Evolutionary conservation across 192 early-diverging fungal species (phyloP).

Genomic region (Phlyctochytrium planicorne): DNA sequence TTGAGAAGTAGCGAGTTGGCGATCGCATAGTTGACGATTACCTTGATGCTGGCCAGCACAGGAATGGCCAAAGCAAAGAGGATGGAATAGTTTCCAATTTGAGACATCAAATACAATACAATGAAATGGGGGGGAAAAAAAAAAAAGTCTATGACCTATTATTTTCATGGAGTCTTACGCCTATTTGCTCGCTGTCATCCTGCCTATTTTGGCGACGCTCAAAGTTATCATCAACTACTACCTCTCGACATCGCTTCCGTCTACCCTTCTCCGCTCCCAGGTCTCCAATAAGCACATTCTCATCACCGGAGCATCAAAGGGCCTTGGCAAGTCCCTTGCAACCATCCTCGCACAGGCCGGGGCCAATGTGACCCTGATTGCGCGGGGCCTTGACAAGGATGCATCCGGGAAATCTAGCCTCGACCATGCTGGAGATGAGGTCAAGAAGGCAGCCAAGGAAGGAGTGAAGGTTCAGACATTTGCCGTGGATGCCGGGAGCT

Average conservation of each 20-base stretch:
- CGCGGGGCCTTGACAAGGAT: conserved; percentile 35
- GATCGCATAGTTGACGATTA: conserved; percentile 19
- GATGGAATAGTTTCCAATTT: conserved; percentile 7
- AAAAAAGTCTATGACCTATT: too few species aligned
- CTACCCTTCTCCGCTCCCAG: background rate
- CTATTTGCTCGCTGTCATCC: background rate
- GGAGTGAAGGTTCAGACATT: background rate
- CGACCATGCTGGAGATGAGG: conserved; percentile 14
- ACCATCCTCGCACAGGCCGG: conserved; percentile 31
- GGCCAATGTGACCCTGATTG: conserved; percentile 48
- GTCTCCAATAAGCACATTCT: conserved; percentile 37
- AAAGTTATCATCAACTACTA: conserved; percentile 24
- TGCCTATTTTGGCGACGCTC: conserved; percentile 22
- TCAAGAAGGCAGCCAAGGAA: too few species aligned
- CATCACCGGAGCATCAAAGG: conserved; percentile 49
- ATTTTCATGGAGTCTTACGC: too few species aligned
- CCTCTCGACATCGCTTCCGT: conserved; percentile 2
- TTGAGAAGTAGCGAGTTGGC: conserved; percentile 1
- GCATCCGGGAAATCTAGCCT: conserved; percentile 1
- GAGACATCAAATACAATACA: too few species aligned
- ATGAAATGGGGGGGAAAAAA: too few species aligned
- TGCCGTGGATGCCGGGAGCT: conserved; percentile 14
- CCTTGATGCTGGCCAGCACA: conserved; percentile 24
- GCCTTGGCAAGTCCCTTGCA: conserved; percentile 44
- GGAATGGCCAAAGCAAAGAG: conserved; percentile 8